Conservation (phyloP, 345 rosid species). For the Microcos paniculata region DNA sequence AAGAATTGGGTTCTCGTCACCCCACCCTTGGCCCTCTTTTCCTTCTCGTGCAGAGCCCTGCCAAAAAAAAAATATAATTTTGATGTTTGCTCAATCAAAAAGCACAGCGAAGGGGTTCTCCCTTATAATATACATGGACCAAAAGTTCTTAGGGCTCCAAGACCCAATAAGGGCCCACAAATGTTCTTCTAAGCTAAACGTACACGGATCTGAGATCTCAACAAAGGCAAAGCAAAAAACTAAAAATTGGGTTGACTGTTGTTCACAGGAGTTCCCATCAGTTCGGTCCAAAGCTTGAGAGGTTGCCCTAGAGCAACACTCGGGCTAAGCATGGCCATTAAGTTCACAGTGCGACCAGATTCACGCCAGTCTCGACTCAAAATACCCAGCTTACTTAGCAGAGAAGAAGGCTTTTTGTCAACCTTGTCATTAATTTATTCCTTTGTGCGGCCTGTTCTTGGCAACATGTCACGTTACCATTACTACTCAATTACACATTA, state of each 20-base stretch:
- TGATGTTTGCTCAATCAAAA: neutral
- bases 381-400: neutral
- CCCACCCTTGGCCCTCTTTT: conserved; percentile 66
- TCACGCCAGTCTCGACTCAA: neutral
- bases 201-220: too few relatives aligned
- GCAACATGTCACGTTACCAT: neutral
- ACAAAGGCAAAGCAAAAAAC: neutral
- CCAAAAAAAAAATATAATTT: neutral
- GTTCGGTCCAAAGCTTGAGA: neutral
- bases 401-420: neutral
- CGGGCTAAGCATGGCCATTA: neutral
- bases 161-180: neutral
- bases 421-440: too few relatives aligned
- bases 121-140: neutral
- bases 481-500: neutral
- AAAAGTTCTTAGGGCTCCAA: neutral
- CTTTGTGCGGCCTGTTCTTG: neutral
- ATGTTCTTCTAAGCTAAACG: neutral
- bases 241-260: neutral
- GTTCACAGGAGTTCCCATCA: neutral
- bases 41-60: conserved; percentile 91
- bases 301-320: neutral
- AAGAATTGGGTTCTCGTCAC: conserved; percentile 87
- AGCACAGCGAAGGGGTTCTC: neutral
- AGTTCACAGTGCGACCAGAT: neutral